These are phyloP conservation scores for Leptodermis oblonga DNA, from an alignment of 257 asterid genomes.

Conservation along the genomic window DNA sequence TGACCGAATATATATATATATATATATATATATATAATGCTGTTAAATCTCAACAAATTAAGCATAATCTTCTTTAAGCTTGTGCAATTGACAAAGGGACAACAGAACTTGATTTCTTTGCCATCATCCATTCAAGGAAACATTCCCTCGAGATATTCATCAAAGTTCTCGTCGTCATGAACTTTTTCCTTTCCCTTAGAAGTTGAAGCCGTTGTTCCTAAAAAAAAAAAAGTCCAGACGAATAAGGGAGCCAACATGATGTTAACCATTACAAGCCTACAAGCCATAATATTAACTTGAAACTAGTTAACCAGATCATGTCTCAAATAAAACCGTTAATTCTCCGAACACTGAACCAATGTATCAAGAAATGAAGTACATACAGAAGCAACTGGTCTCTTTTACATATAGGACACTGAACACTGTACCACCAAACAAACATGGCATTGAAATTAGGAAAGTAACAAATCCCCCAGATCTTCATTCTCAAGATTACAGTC, in stretches of 20 bases:
- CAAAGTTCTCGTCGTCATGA: slow-evolving; percentile 67
- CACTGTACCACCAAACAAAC: background rate
- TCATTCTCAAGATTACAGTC: slow-evolving; percentile 2
- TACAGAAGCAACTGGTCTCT: background rate
- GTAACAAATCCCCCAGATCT: background rate
- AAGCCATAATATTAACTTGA: background rate
- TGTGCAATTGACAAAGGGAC: background rate
- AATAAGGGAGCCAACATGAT: background rate
- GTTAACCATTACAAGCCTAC: background rate
- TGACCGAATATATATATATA: too few species aligned
- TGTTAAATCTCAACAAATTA: too few species aligned
- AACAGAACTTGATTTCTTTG: background rate
- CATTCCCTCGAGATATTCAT: slow-evolving; percentile 87
- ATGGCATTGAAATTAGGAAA: background rate
- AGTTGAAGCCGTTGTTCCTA: slow-evolving; percentile 46
- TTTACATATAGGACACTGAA: background rate
- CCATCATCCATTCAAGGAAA: slow-evolving; percentile 49
- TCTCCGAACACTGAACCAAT: too few species aligned
- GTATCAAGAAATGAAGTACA: background rate
- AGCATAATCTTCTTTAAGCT: background rate
- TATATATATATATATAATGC: too few species aligned
- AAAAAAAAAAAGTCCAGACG: slow-evolving; percentile 13
- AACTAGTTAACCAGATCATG: background rate
- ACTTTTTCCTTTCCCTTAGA: slow-evolving; percentile 31
- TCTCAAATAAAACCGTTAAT: too few species aligned